Evolutionary conservation across 208 protist genomes (phyloP).

Genomic region (Phytomonas sp.): DNA sequence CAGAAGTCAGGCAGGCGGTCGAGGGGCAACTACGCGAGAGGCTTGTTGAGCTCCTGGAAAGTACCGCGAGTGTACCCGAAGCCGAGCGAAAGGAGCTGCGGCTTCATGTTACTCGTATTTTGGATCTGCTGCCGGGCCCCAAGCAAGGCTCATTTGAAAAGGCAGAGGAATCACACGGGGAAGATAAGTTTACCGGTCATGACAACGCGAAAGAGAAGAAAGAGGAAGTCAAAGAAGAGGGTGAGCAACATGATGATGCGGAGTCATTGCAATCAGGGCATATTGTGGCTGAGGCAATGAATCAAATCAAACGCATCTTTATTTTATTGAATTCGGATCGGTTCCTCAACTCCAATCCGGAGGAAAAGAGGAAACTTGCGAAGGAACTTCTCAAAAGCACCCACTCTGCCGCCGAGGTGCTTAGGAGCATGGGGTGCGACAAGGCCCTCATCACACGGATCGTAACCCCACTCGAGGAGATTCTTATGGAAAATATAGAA

Average conservation of each 20-base stretch:
- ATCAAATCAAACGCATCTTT: too few relatives aligned
- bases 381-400: conserved; percentile 10
- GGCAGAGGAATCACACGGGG: not conserved
- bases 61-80: conserved; percentile 8
- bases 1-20: conserved; percentile 11
- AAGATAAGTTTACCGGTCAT: not conserved
- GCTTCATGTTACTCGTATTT: not conserved
- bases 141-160: not conserved
- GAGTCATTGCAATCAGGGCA: too few relatives aligned
- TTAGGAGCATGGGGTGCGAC: too few relatives aligned
- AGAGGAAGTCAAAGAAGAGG: not conserved
- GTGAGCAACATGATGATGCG: not conserved
- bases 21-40: conserved; percentile 10
- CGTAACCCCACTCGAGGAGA: too few relatives aligned
- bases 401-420: conserved; percentile 8
- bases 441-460: too few relatives aligned
- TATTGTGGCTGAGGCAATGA: too few relatives aligned
- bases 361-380: conserved; percentile 9
- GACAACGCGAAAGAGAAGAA: too few relatives aligned
- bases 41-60: conserved; percentile 11
- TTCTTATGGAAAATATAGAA: too few relatives aligned
- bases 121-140: conserved; percentile 4
- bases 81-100: too few relatives aligned
- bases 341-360: not conserved
- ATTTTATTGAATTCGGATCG: too few relatives aligned